These are phyloP conservation scores for Stramenopiles sp. DNA, from an alignment of 352 stramenopile species.

Conservation along the genomic window DNA sequence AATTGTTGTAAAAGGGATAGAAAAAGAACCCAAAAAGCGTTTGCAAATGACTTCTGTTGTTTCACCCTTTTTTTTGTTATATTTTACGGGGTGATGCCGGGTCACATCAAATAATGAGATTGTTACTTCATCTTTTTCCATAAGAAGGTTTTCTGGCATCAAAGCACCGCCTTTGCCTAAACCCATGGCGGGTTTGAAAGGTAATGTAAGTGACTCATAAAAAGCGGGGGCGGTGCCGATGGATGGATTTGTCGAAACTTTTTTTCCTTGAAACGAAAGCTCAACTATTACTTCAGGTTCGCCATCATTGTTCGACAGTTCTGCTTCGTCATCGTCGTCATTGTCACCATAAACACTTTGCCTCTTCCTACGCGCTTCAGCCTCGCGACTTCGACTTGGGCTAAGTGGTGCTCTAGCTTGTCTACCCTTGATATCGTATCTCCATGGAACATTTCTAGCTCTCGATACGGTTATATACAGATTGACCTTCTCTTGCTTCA, in stretches of 20 bases:
- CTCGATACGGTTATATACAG: background rate
- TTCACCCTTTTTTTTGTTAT: constrained; percentile 29
- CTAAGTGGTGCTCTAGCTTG: background rate
- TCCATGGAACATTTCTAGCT: background rate
- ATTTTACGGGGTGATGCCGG: constrained; percentile 31
- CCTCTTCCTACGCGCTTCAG: background rate
- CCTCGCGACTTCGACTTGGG: background rate
- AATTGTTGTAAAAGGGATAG: constrained; percentile 62
- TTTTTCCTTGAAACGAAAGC: background rate
- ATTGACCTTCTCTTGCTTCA: background rate
- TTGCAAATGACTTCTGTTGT: constrained; percentile 39
- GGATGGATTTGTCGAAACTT: background rate
- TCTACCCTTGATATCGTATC: background rate
- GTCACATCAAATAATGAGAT: constrained; percentile 69
- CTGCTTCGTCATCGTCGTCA: background rate
- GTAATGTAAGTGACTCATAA: constrained; percentile 69
- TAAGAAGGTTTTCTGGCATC: constrained; percentile 41
- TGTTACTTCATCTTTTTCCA: constrained; percentile 45
- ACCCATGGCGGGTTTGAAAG: constrained; percentile 51
- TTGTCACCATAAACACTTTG: background rate
- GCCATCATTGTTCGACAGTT: no score
- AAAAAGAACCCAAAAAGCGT: constrained; percentile 50
- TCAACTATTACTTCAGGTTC: constrained; percentile 7
- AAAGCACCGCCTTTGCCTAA: constrained; percentile 30
- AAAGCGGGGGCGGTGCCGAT: constrained; percentile 40